Base-by-base conservation (phyloP, 352 stramenopile species). In the Globisporangium takayamanum region DNA sequence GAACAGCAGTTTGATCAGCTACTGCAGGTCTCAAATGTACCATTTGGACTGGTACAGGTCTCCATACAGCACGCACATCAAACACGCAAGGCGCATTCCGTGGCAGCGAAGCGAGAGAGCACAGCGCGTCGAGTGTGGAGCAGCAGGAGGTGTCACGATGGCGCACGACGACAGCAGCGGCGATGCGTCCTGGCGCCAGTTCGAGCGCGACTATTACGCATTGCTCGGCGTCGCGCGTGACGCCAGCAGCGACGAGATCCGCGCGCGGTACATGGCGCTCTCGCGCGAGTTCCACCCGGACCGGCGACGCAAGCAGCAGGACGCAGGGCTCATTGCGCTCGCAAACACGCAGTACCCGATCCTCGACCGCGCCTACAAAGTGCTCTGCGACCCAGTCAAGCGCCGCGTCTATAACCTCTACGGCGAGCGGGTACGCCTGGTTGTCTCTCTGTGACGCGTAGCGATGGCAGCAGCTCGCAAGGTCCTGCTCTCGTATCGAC, bases 231-330 rank as follows among this genome's bases (percentile, higher is more conserved):
- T 95, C 30, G 12, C 67, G 5, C 78, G 82, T 30, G 65, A 78
- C 52, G 87, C 84, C 10, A 67, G 66, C 0, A 58, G 62, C n/a
- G 76, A 85, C 39, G 79, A 88, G 55, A 84, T 96, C 49, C 80
- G 85, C 58, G 67, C 62, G 25, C 69, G 70, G 11, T 96, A 89
- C 69, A 57, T 88, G 51, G 64, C 68, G 45, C 69, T 94, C 3
- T 93, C 85, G 47, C 80, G 83, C 53, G 83, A 91, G 69, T 91
- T 94, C 64, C 87, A 96, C 57, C 87, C 87, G 20, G 87, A 96
- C 57, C 76, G 80, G 11, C 76, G 78, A 22, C 71, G 62, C 39
- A 70, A 79, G 50, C 66, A 60, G n/a, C 57, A 68, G 53, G 76
- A 88, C 57, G 63, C 64, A 10, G 65, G 68, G 65, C 71, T 89